Evolutionary conservation across 257 asterid genomes (phyloP).

Genomic region (Solanum virginianum): DNA sequence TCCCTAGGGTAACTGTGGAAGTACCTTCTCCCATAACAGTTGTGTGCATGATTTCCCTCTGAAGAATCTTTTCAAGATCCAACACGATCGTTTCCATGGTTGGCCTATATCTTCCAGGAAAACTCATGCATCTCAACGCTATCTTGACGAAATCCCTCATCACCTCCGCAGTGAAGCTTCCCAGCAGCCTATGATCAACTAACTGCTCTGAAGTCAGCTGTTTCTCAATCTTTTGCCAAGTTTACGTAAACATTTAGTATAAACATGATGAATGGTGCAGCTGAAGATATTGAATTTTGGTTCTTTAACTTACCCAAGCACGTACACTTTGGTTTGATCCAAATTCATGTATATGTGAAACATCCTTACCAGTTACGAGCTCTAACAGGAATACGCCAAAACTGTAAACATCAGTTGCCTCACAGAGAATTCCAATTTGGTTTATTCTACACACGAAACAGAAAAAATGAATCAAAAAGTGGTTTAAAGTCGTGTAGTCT

Average conservation of each 20-base stretch:
- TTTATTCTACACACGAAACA: conserved; percentile 22
- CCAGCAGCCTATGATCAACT: conserved; percentile 36
- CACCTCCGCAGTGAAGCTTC: conserved; percentile 54
- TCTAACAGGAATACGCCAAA: conserved; percentile 62
- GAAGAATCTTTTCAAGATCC: conserved; percentile 53
- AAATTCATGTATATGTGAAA: conserved; percentile 22
- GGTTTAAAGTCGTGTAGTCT: background rate
- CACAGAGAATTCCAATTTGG: conserved; percentile 7
- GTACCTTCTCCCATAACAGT: conserved; percentile 52
- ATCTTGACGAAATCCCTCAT: conserved; percentile 45
- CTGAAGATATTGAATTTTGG: background rate
- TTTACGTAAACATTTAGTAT: background rate
- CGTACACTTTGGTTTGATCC: conserved; percentile 25
- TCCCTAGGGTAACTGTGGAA: conserved; percentile 48
- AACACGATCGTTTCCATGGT: conserved; percentile 28
- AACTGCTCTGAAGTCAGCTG: conserved; percentile 17
- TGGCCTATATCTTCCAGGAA: conserved; percentile 41
- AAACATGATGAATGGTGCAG: background rate
- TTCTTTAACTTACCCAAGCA: conserved; percentile 43
- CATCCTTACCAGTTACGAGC: conserved; percentile 54
- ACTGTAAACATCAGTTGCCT: conserved; percentile 52
- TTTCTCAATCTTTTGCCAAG: conserved; percentile 24
- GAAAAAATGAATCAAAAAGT: background rate
- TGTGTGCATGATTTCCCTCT: conserved; percentile 51
- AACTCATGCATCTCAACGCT: conserved; percentile 35